Evolutionary conservation across 1,284 basidiomycete genomes (phyloP).

Genomic region (Coniferiporia sulphurascens): DNA sequence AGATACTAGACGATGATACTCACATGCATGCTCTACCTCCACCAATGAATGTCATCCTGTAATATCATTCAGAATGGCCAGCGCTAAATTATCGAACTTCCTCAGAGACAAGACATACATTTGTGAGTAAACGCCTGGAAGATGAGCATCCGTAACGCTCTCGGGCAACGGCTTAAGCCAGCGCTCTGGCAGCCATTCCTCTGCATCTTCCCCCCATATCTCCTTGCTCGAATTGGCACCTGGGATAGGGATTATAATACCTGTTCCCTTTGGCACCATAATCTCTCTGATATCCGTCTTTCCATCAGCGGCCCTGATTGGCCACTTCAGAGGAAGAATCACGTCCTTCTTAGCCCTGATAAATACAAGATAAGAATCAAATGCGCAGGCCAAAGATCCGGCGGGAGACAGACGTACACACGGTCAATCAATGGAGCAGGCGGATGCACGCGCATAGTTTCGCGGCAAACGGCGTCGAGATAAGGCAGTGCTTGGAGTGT

Average conservation of each 20-base stretch:
- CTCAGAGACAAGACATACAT: slow-evolving; percentile 6
- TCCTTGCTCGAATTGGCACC: slow-evolving; percentile 12
- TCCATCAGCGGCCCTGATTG: slow-evolving; percentile 8
- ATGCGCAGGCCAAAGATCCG: background rate
- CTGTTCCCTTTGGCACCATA: slow-evolving; percentile 9
- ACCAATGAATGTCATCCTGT: slow-evolving; percentile 19
- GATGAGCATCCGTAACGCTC: slow-evolving; percentile 5
- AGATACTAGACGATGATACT: background rate
- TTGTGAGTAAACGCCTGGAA: slow-evolving; percentile 13
- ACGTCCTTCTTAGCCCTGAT: slow-evolving; percentile 9
- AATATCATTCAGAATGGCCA: background rate
- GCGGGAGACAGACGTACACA: slow-evolving; percentile 14
- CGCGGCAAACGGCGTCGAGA: slow-evolving; percentile 36
- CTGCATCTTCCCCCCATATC: slow-evolving; percentile 17
- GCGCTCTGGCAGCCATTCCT: slow-evolving; percentile 17
- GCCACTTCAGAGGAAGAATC: slow-evolving; percentile 10
- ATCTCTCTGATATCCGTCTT: slow-evolving; percentile 12
- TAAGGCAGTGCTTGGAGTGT: slow-evolving; percentile 31
- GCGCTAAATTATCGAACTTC: background rate
- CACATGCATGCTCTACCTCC: slow-evolving; percentile 20
- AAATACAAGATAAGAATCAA: background rate
- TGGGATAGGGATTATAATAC: slow-evolving; percentile 5
- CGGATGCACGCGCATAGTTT: slow-evolving; percentile 33
- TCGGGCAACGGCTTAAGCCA: slow-evolving; percentile 13
- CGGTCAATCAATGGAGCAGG: slow-evolving; percentile 26